Evolutionary conservation across 345 rosid genomes (phyloP).

Genomic region (Iberis pinnata): DNA sequence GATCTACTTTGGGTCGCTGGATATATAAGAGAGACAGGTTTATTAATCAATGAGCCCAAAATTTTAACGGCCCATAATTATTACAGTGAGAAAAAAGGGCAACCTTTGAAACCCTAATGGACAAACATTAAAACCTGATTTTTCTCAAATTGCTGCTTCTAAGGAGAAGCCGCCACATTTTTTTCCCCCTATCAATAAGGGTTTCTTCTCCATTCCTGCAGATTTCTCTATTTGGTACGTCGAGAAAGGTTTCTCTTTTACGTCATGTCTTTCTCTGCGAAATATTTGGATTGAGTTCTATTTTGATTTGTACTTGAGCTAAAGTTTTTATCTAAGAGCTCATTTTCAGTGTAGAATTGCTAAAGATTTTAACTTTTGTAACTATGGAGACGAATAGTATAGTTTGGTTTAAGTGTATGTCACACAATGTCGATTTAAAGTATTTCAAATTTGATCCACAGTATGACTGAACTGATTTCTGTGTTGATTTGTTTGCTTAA

Average conservation of each 20-base stretch:
- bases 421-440: background rate
- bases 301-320: too few species aligned
- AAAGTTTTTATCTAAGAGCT: background rate
- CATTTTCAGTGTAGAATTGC: background rate
- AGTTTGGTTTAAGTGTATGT: background rate
- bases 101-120: slow-evolving; percentile 25
- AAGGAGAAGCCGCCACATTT: slow-evolving; percentile 24
- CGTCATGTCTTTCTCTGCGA: too few species aligned
- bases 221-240: slow-evolving; percentile 20
- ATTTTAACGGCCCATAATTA: background rate
- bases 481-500: too few species aligned
- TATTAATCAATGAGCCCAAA: background rate
- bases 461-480: background rate
- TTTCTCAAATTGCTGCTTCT: slow-evolving; percentile 5
- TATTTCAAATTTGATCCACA: background rate
- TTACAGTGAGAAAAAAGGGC: background rate
- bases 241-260: background rate
- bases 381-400: background rate
- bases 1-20: too few species aligned
- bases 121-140: slow-evolving; percentile 19
- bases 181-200: background rate
- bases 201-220: slow-evolving; percentile 19
- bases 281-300: too few species aligned
- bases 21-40: too few species aligned
- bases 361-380: background rate